Base-by-base conservation (phyloP, 2,329 filamentous ascomycete genomes). In the Apiospora phragmitis region DNA sequence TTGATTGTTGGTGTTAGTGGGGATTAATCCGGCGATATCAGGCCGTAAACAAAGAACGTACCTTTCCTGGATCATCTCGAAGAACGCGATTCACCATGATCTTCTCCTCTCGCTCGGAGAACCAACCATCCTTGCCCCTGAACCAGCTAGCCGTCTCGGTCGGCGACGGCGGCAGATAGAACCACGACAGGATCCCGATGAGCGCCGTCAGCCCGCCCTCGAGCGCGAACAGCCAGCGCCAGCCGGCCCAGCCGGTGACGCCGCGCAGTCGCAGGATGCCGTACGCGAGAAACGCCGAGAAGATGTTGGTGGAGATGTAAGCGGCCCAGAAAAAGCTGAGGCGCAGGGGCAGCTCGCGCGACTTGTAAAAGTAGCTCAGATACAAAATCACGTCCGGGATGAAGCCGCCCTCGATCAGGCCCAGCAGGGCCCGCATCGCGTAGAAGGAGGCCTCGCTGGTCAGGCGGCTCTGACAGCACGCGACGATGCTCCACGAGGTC, bases 21-120 rank as follows among this genome's bases (percentile, higher is more conserved):
- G 6, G 1, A 62, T 7, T 35, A 16, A 26, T 4, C 16, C 18
- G 4, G 55, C 1, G 4, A 38, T 5, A 38, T 38, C 38, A 38
- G 38, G 38, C 8, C 1, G 38, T 38, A 38, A 32, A 11, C 14
- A 1, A 3, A 12, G 62, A 65, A 59, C 75, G 70, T 62, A 78
- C 86, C 77, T 88, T 88, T 45, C 85, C 85, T 0, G 86, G 86
- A 73, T 88, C 86, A 66, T 88, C 86, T 43, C 86, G 83, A 16
- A 88, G 79, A 14, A 88, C 83, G 8, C 85, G 70, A 75, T 91
- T 91, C 35, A 91, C 88, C 72, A 91, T 85, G 74, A 91, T 91
- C 68, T 83, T 82, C 74, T 91, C 88, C 71, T 91, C 90, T 2
- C 84, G 84, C 62, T 90, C 87, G 3, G 76, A 86, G 77, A 91